Base-by-base conservation (phyloP, 1,284 basidiomycete genomes). In the Leccinum subrobustum region DNA sequence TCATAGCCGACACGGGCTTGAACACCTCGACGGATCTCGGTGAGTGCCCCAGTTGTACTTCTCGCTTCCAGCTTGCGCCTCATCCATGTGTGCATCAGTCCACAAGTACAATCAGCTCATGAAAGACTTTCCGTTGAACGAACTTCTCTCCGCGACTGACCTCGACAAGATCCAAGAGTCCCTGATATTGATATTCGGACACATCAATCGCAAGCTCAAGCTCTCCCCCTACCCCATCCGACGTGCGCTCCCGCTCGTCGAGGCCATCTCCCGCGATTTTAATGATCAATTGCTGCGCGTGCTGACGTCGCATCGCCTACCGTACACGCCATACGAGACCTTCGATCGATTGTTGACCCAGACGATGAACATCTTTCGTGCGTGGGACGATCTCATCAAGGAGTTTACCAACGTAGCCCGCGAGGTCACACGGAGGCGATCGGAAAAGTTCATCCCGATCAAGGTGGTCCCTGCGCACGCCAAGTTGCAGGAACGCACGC, bases 51-150 rank as follows among this genome's bases (percentile, higher is more conserved):
- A 4, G 3, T 14, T 42, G 23, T 5, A 6, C 8, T 44, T 29
- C 50, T 35, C 6, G 20, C 42, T 12, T 67, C 12, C 20, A 33
- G 12, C 3, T 1, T 20, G 7, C 20, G 11, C 14, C 68, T 71
- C 25, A 67, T 58, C 6, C 2, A 27, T 18, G n/a, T 51, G 2
- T 89, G 92, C 80, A 52, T 3, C 64, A 93, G 95, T 96, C 3
- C 93, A 95, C 81, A 96, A 96, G 75, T 96, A 98, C 81, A 98
- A 99, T 71, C 88, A 93, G 65, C 84, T 99, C 62, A 98, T 99
- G 96, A 97, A 96, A 76, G 97, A 99, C 72, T 98, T 99, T 70
- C 97, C 97, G 0, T 80, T 99, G 47, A 96, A 98, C 72, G 96
- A 98, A 73, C 87, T 99, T 14, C 84, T 99, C 18, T 93, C 96